Evolutionary conservation across 352 stramenopile species (phyloP).

Genomic region (Phytophthora agathidicida): DNA sequence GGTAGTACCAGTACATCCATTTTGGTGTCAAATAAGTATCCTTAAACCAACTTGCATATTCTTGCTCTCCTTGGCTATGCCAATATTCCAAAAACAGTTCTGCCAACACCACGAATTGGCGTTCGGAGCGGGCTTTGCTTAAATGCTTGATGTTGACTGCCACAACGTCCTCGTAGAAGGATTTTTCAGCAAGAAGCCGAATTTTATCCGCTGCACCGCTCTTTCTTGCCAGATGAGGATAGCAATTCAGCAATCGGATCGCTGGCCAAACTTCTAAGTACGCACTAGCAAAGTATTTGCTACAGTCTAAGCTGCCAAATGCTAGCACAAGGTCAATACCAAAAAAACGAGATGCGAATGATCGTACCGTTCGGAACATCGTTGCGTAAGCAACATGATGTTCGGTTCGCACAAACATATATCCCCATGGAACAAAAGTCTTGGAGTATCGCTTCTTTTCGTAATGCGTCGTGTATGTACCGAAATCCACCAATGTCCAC

Average conservation of each 20-base stretch:
- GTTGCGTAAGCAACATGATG: conserved; percentile 18
- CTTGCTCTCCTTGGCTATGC: not conserved
- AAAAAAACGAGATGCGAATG: conserved; percentile 17
- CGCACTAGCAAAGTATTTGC: conserved; percentile 19
- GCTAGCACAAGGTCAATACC: conserved; percentile 1
- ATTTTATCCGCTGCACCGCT: conserved; percentile 8
- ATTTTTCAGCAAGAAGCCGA: not conserved
- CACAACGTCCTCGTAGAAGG: conserved; percentile 6
- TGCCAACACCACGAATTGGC: not conserved
- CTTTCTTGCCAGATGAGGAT: conserved; percentile 15
- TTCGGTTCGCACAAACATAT: conserved; percentile 31
- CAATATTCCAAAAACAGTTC: conserved; percentile 3
- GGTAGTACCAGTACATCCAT: conserved; percentile 8
- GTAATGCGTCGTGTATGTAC: conserved; percentile 27
- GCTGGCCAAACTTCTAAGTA: conserved; percentile 15
- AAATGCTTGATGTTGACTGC: conserved; percentile 10
- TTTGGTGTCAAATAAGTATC: not conserved
- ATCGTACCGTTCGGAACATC: conserved; percentile 12
- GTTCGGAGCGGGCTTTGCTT: not conserved
- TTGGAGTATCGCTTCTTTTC: conserved; percentile 16
- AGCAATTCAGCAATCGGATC: conserved; percentile 21
- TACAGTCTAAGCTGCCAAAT: conserved; percentile 27
- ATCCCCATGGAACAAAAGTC: conserved; percentile 27
- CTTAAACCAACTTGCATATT: conserved; percentile 7
- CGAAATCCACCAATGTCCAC: conserved; percentile 32